Conservation (phyloP, 2,329 filamentous ascomycete species). For the Scedosporium dehoogii region DNA sequence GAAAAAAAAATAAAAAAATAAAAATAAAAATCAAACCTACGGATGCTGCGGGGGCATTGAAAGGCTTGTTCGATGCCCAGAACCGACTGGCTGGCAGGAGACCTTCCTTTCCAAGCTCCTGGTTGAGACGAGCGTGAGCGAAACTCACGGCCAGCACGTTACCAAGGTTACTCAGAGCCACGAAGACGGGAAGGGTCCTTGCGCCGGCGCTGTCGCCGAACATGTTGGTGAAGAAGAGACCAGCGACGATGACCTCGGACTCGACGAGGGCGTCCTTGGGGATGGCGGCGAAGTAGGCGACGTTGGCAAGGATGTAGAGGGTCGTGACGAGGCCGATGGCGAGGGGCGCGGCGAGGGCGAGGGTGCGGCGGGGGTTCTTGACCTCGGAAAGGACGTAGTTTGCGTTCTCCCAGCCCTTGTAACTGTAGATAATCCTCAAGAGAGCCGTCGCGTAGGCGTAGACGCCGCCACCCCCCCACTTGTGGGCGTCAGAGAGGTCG, state of each 20-base stretch:
- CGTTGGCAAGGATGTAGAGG: slow-evolving; percentile 53
- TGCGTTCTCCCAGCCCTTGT: slow-evolving; percentile 55
- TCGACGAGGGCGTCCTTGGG: slow-evolving; percentile 46
- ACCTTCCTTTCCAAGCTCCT: slow-evolving; percentile 61
- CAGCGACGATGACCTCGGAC: slow-evolving; percentile 50
- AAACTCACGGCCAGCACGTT: slow-evolving; percentile 54
- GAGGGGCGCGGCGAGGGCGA: slow-evolving; percentile 45
- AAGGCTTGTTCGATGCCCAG: slow-evolving; percentile 61
- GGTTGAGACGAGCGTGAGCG: slow-evolving; percentile 47
- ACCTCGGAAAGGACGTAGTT: slow-evolving; percentile 53
- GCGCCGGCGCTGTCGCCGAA: slow-evolving; percentile 46
- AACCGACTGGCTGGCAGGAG: slow-evolving; percentile 55
- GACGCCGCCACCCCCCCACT: slow-evolving; percentile 36
- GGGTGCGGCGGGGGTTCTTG: slow-evolving; percentile 42
- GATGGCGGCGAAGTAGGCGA: slow-evolving; percentile 56
- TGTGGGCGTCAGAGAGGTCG: slow-evolving; percentile 28
- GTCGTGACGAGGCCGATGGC: slow-evolving; percentile 49
- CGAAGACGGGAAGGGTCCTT: slow-evolving; percentile 41
- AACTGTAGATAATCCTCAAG: slow-evolving; percentile 49
- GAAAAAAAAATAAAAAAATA: no score
- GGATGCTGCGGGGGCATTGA: slow-evolving; percentile 51
- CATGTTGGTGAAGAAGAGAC: slow-evolving; percentile 50
- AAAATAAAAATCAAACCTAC: no score
- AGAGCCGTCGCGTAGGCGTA: slow-evolving; percentile 48
- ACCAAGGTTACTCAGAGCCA: slow-evolving; percentile 50